phyloP scores from a whole-genome alignment of 345 rosid genomes.

The Arabidopsis arenosa region DNA sequence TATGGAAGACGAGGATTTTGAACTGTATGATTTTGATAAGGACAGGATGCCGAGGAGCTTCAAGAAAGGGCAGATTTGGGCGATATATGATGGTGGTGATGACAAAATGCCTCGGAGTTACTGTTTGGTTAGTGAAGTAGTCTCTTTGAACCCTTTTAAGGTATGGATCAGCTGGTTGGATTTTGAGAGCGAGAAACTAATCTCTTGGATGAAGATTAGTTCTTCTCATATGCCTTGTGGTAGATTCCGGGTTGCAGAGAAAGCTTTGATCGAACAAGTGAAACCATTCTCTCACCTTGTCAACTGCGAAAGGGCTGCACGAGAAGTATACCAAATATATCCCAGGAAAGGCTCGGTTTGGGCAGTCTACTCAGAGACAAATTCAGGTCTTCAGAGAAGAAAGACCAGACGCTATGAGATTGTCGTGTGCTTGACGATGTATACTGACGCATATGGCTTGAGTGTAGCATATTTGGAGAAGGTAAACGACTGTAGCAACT shows the following conservation, averaged over 20 bases:
- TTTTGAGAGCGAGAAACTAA: slow-evolving; percentile 54
- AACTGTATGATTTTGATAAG: slow-evolving; percentile 65
- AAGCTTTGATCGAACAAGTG: slow-evolving; percentile 51
- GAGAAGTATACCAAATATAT: slow-evolving; percentile 74
- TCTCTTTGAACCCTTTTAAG: slow-evolving; percentile 72
- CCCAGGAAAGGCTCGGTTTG: slow-evolving; percentile 89
- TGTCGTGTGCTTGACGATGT: slow-evolving; percentile 65
- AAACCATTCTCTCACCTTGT: slow-evolving; percentile 72
- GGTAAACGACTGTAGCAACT: slow-evolving; percentile 65
- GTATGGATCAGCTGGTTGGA: slow-evolving; percentile 78
- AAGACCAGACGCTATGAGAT: slow-evolving; percentile 52
- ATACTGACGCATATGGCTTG: slow-evolving; percentile 70
- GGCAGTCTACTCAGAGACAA: slow-evolving; percentile 64
- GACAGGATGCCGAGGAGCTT: slow-evolving; percentile 68
- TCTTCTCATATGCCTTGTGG: slow-evolving; percentile 63
- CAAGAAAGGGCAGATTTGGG: slow-evolving; percentile 91
- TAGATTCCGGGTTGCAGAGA: slow-evolving; percentile 61
- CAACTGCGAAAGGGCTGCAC: slow-evolving; percentile 80
- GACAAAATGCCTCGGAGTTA: slow-evolving; percentile 79
- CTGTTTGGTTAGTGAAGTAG: slow-evolving; percentile 76
- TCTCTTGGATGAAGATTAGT: slow-evolving; percentile 54
- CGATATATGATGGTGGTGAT: slow-evolving; percentile 61
- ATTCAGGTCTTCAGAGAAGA: slow-evolving; percentile 45
- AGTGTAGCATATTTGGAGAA: slow-evolving; percentile 85
- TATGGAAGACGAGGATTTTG: slow-evolving; percentile 55